Base-by-base conservation (phyloP, 345 rosid species). In the Populus deltoides region DNA sequence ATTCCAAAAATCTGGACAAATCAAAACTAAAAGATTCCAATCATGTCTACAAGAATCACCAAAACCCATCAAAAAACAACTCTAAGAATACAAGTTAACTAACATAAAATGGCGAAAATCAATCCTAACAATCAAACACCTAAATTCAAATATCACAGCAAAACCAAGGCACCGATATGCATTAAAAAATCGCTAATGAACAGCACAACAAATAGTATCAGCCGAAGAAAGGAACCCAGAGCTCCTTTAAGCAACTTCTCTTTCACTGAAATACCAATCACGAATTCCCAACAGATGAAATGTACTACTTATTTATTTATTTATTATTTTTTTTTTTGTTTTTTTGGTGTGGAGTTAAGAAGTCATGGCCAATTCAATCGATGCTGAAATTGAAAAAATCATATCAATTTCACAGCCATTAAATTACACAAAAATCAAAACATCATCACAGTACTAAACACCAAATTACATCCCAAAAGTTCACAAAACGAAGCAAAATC, bases 381-480 rank as follows among this genome's bases (percentile, higher is more conserved):
- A 45, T 41, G 61, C 69, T 57, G 33, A 33, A 69, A 41, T 27
- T 41, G 57, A 55, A 73, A 78, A n/a, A 73, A 36, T 8, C 45
- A 45, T 8, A 63, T 62, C 2, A 62, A 72, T 15, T 25, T 31
- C 38, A 47, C 15, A n/a, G 16, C 62, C 71, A 63, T 33, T 71
- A 66, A 77, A 71, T 43, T 29, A 61, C 70, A 45, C 20, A 11
- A 35, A 66, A 43, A 66, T 10, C 71, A 41, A 66, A 47, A 49
- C 55, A 69, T 45, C 75, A 70, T 41, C 75, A 70, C 2, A 8
- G 55, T 15, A 15, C 2, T 8, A 62, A 38, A 16, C 9, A 33
- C 66, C 61, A 55, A 78, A 73, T 29, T 39, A 55, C 77, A 67
- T 51, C 27, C 22, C 59, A 53, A 53, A 53, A 20, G 33, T 67